These are phyloP conservation scores for Picochlorum sp. DNA, from an alignment of 139 green algal species.

Conservation along the genomic window DNA sequence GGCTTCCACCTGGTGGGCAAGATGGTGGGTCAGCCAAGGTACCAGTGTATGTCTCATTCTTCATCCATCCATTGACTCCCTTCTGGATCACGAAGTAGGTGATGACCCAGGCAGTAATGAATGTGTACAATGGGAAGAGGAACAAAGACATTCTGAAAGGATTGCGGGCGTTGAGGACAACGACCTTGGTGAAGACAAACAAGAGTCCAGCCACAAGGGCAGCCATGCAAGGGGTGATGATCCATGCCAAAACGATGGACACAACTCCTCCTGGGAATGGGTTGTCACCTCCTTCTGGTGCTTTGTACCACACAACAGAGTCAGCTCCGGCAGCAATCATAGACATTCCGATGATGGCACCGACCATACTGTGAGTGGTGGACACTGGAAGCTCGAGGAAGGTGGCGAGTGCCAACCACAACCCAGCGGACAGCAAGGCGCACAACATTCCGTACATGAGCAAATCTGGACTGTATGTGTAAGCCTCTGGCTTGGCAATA, in stretches of 20 bases:
- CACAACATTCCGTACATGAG: conserved; percentile 62
- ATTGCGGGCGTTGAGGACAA: background rate
- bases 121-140: conserved; percentile 19
- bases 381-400: conserved; percentile 44
- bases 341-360: conserved; percentile 28
- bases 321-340: conserved; percentile 11
- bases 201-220: conserved; percentile 12
- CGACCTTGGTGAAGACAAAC: conserved; percentile 20
- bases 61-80: conserved; percentile 24
- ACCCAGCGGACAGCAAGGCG: conserved; percentile 34
- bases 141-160: conserved; percentile 1
- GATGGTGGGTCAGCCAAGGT: conserved; percentile 2
- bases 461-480: conserved; percentile 32
- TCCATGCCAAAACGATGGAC: conserved; percentile 46
- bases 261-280: conserved; percentile 36
- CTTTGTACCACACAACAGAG: conserved; percentile 11
- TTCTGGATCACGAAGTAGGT: conserved; percentile 60
- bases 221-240: conserved; percentile 38
- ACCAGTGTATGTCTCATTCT: conserved; percentile 11
- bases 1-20: background rate
- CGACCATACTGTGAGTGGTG: conserved; percentile 37
- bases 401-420: conserved; percentile 46
- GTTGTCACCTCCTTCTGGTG: conserved; percentile 11
- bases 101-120: conserved; percentile 42
- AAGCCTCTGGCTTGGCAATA: conserved; percentile 32